Evolutionary conservation across 169 alveolate genomes (phyloP).

Genomic region (Plasmodium sp.): DNA sequence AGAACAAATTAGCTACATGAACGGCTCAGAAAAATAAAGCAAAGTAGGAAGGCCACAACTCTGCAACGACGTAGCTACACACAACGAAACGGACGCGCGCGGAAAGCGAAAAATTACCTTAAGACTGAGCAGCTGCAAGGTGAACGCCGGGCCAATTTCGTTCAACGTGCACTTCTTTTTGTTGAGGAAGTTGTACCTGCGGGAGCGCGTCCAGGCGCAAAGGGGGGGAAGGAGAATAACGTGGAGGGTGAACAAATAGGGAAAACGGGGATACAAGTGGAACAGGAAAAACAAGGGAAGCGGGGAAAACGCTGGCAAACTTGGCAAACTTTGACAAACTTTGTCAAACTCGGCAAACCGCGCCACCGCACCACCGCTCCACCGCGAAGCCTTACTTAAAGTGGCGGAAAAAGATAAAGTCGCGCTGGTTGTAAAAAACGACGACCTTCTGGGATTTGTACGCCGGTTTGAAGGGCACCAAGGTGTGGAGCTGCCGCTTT

Average conservation of each 20-base stretch:
- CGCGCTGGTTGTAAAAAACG: conserved; percentile 98
- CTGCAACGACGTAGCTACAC: not conserved
- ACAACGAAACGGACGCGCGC: not conserved
- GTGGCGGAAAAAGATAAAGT: conserved; percentile 98
- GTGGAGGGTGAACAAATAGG: not conserved
- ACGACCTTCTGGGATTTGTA: conserved; percentile 97
- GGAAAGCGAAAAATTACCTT: conserved; percentile 90
- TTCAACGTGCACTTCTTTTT: conserved; percentile 92
- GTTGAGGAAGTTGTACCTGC: conserved; percentile 83
- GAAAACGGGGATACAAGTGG: not conserved
- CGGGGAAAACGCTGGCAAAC: not conserved
- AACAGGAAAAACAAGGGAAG: not conserved
- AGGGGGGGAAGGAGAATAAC: not conserved
- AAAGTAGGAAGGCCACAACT: not conserved
- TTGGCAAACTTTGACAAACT: not conserved
- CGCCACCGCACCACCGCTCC: not conserved
- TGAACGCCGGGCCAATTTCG: conserved; percentile 99
- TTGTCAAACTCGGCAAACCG: not conserved
- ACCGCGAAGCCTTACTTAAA: conserved; percentile 91
- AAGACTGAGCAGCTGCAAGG: conserved; percentile 94
- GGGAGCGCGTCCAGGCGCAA: not conserved
- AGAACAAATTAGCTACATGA: not conserved
- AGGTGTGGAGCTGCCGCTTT: conserved; percentile 97
- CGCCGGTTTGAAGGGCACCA: conserved; percentile 97
- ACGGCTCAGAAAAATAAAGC: not conserved